phyloP scores from a whole-genome alignment of 345 rosid species.

The Sisymbrium irio region DNA sequence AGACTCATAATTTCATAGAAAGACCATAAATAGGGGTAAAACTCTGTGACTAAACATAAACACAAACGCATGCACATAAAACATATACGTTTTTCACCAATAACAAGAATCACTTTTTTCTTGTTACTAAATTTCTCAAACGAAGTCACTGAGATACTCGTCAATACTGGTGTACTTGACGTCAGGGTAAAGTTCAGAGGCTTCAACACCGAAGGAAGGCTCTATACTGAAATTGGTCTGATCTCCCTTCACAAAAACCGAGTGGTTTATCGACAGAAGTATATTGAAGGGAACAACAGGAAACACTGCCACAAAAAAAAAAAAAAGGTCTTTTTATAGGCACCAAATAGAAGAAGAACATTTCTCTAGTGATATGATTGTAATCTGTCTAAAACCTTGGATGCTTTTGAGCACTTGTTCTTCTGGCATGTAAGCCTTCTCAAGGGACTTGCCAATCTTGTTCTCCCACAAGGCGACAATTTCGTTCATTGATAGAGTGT shows the following conservation, averaged over 20 bases:
- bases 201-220: background rate
- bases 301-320: slow-evolving; percentile 40
- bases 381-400: slow-evolving; percentile 33
- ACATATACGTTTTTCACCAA: background rate
- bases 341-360: background rate
- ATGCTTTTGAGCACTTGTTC: slow-evolving; percentile 51
- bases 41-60: background rate
- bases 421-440: slow-evolving; percentile 50
- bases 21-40: background rate
- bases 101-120: background rate
- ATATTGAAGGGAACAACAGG: background rate
- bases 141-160: background rate
- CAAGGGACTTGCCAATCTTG: slow-evolving; percentile 59
- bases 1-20: background rate
- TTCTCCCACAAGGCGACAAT: slow-evolving; percentile 63
- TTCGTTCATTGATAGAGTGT: slow-evolving; percentile 57
- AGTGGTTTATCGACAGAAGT: background rate
- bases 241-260: background rate
- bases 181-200: background rate
- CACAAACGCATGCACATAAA: background rate
- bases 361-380: too few relatives aligned
- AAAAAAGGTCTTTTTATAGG: background rate
- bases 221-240: background rate
- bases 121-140: background rate
- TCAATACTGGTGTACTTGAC: background rate